A percentile compares a stretch with the other conserved stretches of the same genome.
These are phyloP conservation scores for Coniochaeta prunicola DNA, from an alignment of 2,329 filamentous ascomycete genomes.

Conservation along the genomic window DNA sequence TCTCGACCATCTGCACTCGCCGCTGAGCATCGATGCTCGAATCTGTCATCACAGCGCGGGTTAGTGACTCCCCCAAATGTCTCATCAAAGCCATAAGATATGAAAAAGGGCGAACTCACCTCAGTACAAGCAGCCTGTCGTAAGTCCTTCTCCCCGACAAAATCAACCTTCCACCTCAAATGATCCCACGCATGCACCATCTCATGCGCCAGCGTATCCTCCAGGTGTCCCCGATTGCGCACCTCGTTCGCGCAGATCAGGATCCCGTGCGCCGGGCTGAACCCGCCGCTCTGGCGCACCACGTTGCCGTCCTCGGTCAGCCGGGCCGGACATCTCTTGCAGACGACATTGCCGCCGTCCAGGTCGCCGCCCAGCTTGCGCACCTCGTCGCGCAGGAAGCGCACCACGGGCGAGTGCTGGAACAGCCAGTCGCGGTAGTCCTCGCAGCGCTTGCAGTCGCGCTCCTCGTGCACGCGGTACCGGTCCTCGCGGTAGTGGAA, in stretches of 20 bases:
- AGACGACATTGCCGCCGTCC: slow-evolving; percentile 68
- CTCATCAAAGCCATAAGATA: too few relatives aligned
- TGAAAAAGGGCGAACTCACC: slow-evolving; percentile 39
- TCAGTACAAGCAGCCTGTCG: slow-evolving; percentile 91
- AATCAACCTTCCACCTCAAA: slow-evolving; percentile 83
- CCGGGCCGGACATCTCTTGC: slow-evolving; percentile 64
- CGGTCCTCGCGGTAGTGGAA: slow-evolving; percentile 72
- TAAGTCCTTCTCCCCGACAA: slow-evolving; percentile 61
- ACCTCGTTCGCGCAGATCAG: slow-evolving; percentile 90
- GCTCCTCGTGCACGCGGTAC: slow-evolving; percentile 66
- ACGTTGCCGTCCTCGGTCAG: slow-evolving; percentile 51
- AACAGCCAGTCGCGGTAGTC: slow-evolving; percentile 77
- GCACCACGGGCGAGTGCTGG: slow-evolving; percentile 75
- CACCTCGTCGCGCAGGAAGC: slow-evolving; percentile 81
- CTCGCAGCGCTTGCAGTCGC: slow-evolving; percentile 77
- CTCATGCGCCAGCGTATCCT: slow-evolving; percentile 93
- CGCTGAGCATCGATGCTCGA: slow-evolving; percentile 82
- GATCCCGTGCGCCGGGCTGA: slow-evolving; percentile 81
- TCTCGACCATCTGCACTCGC: slow-evolving; percentile 84
- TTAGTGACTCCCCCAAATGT: slow-evolving; percentile 5
- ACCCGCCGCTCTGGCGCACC: slow-evolving; percentile 68
- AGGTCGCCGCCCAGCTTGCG: slow-evolving; percentile 70
- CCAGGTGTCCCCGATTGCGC: slow-evolving; percentile 69
- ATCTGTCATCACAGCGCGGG: slow-evolving; percentile 50
- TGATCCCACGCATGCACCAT: slow-evolving; percentile 98